phyloP scores from a whole-genome alignment of 2,329 filamentous ascomycete genomes.

The Myriosclerotinia duriaeana region DNA sequence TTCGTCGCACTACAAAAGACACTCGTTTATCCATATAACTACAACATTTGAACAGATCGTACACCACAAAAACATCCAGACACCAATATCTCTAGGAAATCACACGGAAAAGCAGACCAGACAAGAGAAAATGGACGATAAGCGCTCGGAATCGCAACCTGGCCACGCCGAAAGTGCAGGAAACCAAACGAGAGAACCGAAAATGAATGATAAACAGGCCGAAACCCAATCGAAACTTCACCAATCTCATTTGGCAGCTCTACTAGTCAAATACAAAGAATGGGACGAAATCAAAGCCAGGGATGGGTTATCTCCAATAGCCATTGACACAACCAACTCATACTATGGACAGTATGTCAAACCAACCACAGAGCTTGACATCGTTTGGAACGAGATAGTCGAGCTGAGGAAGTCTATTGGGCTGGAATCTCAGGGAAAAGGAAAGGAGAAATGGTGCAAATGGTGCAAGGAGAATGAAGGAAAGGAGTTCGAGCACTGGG shows the following conservation, averaged over 20 bases:
- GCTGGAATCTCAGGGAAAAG: background rate
- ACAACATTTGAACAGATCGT: background rate
- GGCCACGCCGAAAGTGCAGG: too few species aligned
- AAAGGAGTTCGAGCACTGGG: background rate
- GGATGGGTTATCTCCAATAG: background rate
- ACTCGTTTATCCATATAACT: background rate
- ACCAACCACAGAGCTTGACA: background rate
- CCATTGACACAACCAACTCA: background rate
- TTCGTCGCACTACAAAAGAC: background rate
- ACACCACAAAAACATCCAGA: background rate
- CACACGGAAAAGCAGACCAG: background rate
- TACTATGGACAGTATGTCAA: background rate
- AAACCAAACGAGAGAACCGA: too few species aligned
- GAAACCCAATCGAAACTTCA: background rate
- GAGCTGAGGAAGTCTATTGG: background rate
- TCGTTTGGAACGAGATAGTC: background rate
- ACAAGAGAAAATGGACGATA: background rate
- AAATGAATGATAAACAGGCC: too few species aligned
- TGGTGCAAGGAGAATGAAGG: background rate
- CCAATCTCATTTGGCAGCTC: background rate
- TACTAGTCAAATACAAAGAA: background rate
- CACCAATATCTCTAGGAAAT: too few species aligned
- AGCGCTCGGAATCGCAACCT: background rate
- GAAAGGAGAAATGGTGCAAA: background rate
- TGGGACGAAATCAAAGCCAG: slow-evolving; percentile 1